Conservation (phyloP, 2,329 filamentous ascomycete genomes). For the Epichloe amarillans region DNA sequence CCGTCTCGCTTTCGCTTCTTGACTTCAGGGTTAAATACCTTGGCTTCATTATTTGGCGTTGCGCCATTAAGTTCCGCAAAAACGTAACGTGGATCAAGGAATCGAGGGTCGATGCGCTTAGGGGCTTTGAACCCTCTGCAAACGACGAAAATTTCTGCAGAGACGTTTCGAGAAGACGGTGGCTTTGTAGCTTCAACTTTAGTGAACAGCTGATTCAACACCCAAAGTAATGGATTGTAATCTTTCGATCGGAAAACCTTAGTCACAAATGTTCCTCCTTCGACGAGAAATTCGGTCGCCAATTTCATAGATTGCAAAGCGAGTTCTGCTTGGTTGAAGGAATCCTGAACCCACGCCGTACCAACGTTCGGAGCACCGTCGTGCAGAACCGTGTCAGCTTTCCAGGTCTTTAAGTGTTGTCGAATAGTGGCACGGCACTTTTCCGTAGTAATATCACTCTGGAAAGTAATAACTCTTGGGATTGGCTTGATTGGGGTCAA, state of each 20-base stretch:
- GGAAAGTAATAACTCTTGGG: constrained; percentile 84
- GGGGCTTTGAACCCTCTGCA: constrained; percentile 92
- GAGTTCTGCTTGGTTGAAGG: constrained; percentile 92
- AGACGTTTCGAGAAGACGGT: constrained; percentile 88
- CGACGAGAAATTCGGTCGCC: constrained; percentile 80
- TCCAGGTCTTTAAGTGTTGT: constrained; percentile 87
- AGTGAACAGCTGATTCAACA: constrained; percentile 89
- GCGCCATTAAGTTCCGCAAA: constrained; percentile 84
- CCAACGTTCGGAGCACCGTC: constrained; percentile 97
- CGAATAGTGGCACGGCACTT: constrained; percentile 86
- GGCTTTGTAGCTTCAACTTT: constrained; percentile 97
- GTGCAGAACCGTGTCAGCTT: constrained; percentile 88
- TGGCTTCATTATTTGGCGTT: constrained; percentile 89
- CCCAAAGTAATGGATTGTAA: constrained; percentile 91
- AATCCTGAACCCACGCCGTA: constrained; percentile 96
- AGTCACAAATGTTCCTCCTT: constrained; percentile 88
- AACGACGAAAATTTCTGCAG: constrained; percentile 96
- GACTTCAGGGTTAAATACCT: constrained; percentile 92
- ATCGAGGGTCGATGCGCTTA: constrained; percentile 82
- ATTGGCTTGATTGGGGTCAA: constrained; percentile 92
- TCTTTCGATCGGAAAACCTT: constrained; percentile 97
- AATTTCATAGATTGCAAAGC: constrained; percentile 83
- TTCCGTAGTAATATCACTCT: constrained; percentile 95
- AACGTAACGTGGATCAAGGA: constrained; percentile 77
- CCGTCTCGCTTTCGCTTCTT: constrained; percentile 97